A percentile compares a stretch with the other conserved stretches of the same genome.
These are phyloP conservation scores for Hymenoscyphus fructigenus DNA, from an alignment of 2,329 filamentous ascomycete genomes.

Conservation along the genomic window DNA sequence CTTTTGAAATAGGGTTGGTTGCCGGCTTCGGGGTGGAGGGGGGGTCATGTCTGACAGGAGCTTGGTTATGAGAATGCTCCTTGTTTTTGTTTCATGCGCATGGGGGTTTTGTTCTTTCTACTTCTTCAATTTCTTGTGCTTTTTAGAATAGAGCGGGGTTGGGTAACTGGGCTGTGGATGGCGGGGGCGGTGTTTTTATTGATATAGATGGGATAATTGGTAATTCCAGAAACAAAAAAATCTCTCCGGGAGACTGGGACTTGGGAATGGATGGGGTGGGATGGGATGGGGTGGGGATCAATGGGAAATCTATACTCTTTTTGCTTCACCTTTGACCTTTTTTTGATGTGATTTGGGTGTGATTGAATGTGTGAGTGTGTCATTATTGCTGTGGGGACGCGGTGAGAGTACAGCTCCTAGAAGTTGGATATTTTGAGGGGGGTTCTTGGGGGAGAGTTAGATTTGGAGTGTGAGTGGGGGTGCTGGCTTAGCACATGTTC, in stretches of 20 bases:
- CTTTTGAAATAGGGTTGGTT: conserved; percentile 6
- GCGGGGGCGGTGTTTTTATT: background rate
- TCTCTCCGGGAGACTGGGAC: no score
- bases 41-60: conserved; percentile 1
- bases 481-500: no score
- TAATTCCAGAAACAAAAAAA: background rate
- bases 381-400: no score
- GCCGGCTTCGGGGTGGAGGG: no score
- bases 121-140: no score
- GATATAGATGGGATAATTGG: background rate
- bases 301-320: background rate
- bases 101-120: background rate
- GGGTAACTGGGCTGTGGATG: background rate
- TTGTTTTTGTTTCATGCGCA: no score
- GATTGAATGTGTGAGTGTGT: no score
- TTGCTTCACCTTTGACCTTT: background rate
- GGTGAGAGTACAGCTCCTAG: no score
- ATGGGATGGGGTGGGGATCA: background rate
- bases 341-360: no score
- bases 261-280: background rate
- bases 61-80: background rate
- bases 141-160: background rate
- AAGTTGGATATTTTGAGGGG: no score
- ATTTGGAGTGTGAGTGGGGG: no score
- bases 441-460: no score